Conservation (phyloP, 257 asterid genomes). For the Avicennia marina region DNA sequence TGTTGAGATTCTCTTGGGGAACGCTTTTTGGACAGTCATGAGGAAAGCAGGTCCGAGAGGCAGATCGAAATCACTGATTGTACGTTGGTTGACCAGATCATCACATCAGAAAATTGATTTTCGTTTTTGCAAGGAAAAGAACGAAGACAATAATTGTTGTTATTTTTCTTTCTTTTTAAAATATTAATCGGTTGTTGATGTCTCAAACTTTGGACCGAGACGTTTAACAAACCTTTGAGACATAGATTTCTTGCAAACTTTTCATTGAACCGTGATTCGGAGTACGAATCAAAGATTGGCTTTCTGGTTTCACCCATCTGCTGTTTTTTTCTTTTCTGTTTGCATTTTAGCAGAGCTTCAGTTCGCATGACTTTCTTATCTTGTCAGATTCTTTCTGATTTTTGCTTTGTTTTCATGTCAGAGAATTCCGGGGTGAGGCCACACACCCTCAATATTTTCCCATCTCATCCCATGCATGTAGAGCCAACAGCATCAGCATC, state of each 20-base stretch:
- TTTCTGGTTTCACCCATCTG: background rate
- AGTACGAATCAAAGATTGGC: conserved; percentile 16
- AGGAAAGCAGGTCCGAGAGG: conserved; percentile 26
- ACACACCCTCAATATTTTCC: conserved; percentile 80
- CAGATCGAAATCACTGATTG: conserved; percentile 24
- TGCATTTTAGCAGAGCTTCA: conserved; percentile 2
- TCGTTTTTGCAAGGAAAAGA: background rate
- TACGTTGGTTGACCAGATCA: conserved; percentile 59
- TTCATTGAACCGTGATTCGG: conserved; percentile 25
- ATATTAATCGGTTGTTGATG: no score
- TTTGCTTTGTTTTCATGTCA: no score
- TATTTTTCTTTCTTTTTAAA: no score
- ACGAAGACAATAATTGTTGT: background rate
- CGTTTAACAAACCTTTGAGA: no score
- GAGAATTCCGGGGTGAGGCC: conserved; percentile 71
- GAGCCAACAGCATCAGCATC: conserved; percentile 43
- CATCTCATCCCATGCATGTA: conserved; percentile 97
- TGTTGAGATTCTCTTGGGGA: conserved; percentile 32
- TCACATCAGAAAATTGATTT: conserved; percentile 9
- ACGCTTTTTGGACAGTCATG: conserved; percentile 19
- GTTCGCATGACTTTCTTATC: no score
- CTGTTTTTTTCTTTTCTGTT: no score
- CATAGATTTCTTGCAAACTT: conserved; percentile 32
- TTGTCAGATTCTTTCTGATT: no score
- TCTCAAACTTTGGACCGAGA: no score